These are phyloP conservation scores for Ceratopteris richardii DNA, from an alignment of 75 land plant species.

Conservation along the genomic window DNA sequence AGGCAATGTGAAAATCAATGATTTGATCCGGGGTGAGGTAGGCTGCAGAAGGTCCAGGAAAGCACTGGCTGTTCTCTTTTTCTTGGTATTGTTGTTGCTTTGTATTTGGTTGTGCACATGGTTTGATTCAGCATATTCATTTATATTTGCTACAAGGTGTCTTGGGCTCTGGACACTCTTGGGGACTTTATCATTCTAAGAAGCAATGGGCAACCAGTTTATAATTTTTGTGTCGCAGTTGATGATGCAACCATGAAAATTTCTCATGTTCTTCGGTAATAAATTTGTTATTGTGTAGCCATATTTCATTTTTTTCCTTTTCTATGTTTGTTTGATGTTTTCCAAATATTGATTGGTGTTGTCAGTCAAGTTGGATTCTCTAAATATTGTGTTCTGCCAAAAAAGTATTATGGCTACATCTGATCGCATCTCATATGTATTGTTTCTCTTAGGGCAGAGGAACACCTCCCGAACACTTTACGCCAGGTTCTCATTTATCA, in stretches of 20 bases:
- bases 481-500: constrained; percentile 87
- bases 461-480: constrained; percentile 87
- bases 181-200: constrained; percentile 94
- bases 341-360: no score
- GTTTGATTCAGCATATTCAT: no score
- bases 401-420: no score
- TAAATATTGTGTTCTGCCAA: no score
- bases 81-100: no score
- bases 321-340: no score
- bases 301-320: not conserved
- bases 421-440: no score
- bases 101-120: no score
- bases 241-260: constrained; percentile 97
- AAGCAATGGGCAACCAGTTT: constrained; percentile 98
- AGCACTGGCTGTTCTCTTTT: no score
- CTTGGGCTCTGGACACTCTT: constrained; percentile 80
- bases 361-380: no score
- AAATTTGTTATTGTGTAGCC: not conserved
- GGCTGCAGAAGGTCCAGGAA: constrained; percentile 16
- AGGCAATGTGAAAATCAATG: constrained; percentile 75
- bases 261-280: constrained; percentile 91
- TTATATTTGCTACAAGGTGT: constrained; percentile 85
- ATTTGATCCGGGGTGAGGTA: constrained; percentile 92
- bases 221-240: constrained; percentile 96
- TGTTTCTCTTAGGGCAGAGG: constrained; percentile 69